Percentiles rank a stretch among this genome's conserved stretches.
Evolutionary conservation across 2,329 filamentous ascomycete species (phyloP).

Genomic region (Ambrosiella beaveri): DNA sequence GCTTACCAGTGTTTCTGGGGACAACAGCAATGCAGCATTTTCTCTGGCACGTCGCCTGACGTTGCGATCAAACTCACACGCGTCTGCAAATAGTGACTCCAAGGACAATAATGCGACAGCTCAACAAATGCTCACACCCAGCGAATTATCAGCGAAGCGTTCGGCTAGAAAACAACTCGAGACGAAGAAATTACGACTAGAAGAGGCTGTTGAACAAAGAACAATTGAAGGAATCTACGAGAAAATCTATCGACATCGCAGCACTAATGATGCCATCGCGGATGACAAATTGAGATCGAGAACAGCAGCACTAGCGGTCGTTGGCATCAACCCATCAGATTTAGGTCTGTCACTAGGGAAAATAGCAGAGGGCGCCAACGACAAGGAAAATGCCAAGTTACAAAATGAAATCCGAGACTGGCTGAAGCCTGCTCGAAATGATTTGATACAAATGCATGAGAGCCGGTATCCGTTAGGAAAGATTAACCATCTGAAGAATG

Average conservation of each 20-base stretch:
- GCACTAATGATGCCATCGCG: constrained; percentile 81
- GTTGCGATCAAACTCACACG: constrained; percentile 37
- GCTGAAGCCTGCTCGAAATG: constrained; percentile 48
- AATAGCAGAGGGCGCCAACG: constrained; percentile 27
- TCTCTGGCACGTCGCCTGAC: constrained; percentile 38
- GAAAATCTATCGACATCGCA: constrained; percentile 79
- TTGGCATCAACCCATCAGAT: constrained; percentile 77
- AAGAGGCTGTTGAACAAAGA: constrained; percentile 80
- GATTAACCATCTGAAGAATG: constrained; percentile 68
- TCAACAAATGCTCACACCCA: constrained; percentile 79
- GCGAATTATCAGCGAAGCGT: constrained; percentile 67
- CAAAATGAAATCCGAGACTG: constrained; percentile 53
- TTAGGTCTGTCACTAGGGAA: constrained; percentile 51
- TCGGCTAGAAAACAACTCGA: constrained; percentile 63
- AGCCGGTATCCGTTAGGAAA: constrained; percentile 82
- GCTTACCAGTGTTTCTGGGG: constrained; percentile 23
- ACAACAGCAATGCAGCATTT: constrained; percentile 16
- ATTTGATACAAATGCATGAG: constrained; percentile 67
- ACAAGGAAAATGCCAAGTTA: constrained; percentile 34
- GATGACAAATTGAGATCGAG: constrained; percentile 91
- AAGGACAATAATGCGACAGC: constrained; percentile 26
- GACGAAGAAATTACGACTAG: constrained; percentile 55
- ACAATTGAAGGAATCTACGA: constrained; percentile 74
- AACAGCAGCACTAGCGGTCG: constrained; percentile 74
- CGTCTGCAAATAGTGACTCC: constrained; percentile 20